These are phyloP conservation scores for Chrysoporthe cubensis DNA, from an alignment of 2,329 filamentous ascomycete species.

Conservation along the genomic window DNA sequence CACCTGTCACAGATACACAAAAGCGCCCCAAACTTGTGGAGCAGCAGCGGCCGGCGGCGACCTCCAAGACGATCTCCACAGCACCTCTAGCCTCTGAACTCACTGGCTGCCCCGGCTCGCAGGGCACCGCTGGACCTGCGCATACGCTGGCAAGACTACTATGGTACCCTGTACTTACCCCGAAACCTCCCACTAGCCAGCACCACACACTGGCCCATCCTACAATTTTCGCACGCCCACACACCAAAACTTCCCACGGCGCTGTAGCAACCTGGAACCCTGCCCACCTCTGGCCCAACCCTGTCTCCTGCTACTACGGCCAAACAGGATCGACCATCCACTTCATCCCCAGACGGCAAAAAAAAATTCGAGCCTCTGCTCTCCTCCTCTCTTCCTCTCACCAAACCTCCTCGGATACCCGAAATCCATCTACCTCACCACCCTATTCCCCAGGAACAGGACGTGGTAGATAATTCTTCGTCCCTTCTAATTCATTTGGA, in stretches of 20 bases:
- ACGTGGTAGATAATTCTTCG: conserved; percentile 26
- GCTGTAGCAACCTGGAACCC: conserved; percentile 1
- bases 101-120: background rate
- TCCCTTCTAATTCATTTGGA: conserved; percentile 25
- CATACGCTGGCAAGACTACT: background rate
- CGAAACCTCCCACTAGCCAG: background rate
- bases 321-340: conserved; percentile 22
- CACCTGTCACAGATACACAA: background rate
- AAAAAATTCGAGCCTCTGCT: conserved; percentile 28
- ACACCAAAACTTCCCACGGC: conserved; percentile 5
- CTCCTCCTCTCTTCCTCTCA: conserved; percentile 17
- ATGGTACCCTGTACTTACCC: background rate
- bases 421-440: conserved; percentile 29
- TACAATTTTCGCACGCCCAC: background rate
- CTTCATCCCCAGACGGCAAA: conserved; percentile 23
- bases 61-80: background rate
- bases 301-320: conserved; percentile 22
- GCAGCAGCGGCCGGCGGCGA: background rate
- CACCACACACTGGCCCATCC: background rate
- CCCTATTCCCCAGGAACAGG: conserved; percentile 26
- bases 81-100: no score
- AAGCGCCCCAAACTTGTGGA: background rate
- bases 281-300: conserved; percentile 17
- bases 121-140: background rate
- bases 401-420: conserved; percentile 25